A percentile compares a stretch with the other conserved stretches of the same genome.
phyloP scores from a whole-genome alignment of 1,284 basidiomycete genomes.

The Irpex lacteus region DNA sequence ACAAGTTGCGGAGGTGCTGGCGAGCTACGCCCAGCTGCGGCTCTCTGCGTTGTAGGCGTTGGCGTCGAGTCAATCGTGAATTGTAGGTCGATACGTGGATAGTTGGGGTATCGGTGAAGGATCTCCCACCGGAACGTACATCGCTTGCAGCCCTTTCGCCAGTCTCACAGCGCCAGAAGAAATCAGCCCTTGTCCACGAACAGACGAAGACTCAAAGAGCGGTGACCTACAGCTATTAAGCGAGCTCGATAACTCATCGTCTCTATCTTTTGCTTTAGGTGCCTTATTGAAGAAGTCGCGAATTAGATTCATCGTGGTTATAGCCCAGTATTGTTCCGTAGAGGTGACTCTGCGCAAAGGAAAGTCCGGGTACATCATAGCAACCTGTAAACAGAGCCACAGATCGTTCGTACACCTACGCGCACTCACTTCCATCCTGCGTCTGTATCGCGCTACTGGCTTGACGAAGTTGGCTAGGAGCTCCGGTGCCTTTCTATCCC shows the following conservation, averaged over 20 bases:
- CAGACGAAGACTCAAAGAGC: background rate
- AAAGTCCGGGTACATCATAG: background rate
- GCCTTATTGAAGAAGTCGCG: background rate
- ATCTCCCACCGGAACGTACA: no score
- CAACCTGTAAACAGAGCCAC: background rate
- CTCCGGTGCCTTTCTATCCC: background rate
- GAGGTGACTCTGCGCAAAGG: background rate
- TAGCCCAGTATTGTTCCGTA: background rate
- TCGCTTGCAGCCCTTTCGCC: no score
- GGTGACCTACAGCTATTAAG: background rate
- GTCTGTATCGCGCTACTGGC: background rate
- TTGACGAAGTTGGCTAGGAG: background rate
- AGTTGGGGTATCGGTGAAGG: no score
- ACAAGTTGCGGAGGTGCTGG: no score
- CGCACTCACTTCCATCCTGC: background rate
- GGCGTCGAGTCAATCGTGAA: no score
- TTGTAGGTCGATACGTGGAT: no score
- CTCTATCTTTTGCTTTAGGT: background rate
- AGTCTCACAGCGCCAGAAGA: no score
- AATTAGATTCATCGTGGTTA: background rate
- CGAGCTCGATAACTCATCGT: background rate
- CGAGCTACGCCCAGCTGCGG: no score
- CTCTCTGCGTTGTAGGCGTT: no score
- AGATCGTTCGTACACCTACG: background rate
- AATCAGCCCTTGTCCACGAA: background rate